Evolutionary conservation across 768 basidiomycete genomes (phyloP).

Genomic region (Xerocomellus intermedius): DNA sequence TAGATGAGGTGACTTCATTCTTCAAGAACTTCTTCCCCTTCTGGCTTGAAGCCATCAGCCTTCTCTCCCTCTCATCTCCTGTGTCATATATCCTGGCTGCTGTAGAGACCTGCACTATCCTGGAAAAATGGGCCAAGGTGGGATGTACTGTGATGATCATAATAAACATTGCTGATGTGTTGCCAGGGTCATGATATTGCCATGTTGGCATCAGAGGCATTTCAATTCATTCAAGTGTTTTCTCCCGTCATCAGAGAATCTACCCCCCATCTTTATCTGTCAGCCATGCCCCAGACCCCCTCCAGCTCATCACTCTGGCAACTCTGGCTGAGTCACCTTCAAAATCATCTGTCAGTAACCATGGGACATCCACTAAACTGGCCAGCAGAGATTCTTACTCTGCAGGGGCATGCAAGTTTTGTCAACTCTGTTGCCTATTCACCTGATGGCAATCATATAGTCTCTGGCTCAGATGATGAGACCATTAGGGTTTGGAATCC

Average conservation of each 20-base stretch:
- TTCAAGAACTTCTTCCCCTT: not conserved
- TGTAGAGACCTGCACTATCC: not conserved
- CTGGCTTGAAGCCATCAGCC: slow-evolving; percentile 27
- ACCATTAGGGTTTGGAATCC: no score
- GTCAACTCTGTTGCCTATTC: not conserved
- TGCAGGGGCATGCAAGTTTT: not conserved
- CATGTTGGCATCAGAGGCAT: slow-evolving; percentile 1
- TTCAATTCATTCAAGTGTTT: slow-evolving; percentile 1
- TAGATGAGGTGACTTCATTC: no score
- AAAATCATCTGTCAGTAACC: not conserved
- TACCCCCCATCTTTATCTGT: no score
- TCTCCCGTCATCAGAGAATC: not conserved
- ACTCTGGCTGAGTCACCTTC: not conserved
- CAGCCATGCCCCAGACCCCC: slow-evolving; percentile 5
- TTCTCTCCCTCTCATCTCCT: slow-evolving; percentile 1
- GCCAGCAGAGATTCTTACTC: not conserved
- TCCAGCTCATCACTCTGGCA: not conserved
- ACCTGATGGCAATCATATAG: no score
- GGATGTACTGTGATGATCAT: not conserved
- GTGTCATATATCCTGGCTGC: not conserved
- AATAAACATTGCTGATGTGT: no score
- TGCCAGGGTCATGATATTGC: not conserved
- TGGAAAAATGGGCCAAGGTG: slow-evolving; percentile 7
- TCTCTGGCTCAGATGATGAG: no score
- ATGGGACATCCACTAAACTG: not conserved